Evolutionary conservation across 306 rosid species (phyloP), one percentile per base, ranked within the genome.

Genomic region (Casuarina equisetifolia): DNA sequence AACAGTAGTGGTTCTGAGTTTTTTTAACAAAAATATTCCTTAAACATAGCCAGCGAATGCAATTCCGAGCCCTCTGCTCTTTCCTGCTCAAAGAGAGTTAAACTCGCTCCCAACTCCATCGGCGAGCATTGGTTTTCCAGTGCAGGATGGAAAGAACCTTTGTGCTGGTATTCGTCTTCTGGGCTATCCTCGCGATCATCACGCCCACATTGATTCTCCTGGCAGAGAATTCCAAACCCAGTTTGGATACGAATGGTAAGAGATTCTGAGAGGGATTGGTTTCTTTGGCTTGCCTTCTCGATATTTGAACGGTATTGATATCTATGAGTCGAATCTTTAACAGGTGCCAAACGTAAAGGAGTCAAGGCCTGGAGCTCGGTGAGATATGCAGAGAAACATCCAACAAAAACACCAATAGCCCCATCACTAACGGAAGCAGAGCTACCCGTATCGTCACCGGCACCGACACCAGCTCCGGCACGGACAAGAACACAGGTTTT

Each of bases 111-210:
- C 55, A 9, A 16, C 57, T 59, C 61, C 57, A 25, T 68, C 54
- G 62, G 9, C 59, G 66, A 49, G 66, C 38, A 55, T 32, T 25
- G n/a, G 0, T 59, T 72, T 46, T 64, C 50, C 53, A 48, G 49
- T 90, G 85, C 72, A 91, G 86, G 95, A 91, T 71, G 78, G 93
- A 82, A 45, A 93, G 92, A 89, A 86, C 93, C 51, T 75, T 90
- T 20, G 82, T 89, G 73, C 88, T 94, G 82, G 91, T 90, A 84
- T 89, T 90, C 82, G 67, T 88, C 81, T 90, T 88, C 81, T 94
- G 97, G 98, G 90, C 96, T 46, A 61, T 87, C 35, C 94, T 93
- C 55, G 84, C 94, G 17, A 80, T 93, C 81, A 72, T 91, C 84
- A 91, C 97, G 39, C 98, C 98, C 0, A 89, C 93, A 35, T 92